Base-by-base conservation (phyloP, 2,329 filamentous ascomycete species). In the Pestalotiopsis fici region DNA sequence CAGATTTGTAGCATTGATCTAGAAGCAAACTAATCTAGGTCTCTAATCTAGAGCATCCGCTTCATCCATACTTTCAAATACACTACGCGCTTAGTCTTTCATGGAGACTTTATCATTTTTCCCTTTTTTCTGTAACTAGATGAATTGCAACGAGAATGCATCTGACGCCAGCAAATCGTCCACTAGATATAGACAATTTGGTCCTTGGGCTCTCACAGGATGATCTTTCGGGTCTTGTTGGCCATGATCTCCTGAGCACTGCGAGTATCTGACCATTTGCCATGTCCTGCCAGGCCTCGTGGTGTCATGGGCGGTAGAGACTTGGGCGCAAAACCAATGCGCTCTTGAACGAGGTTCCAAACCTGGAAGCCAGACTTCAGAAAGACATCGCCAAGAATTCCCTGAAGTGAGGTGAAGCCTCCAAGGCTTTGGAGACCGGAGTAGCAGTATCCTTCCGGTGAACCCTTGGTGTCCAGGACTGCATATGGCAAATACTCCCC, bases 371-470 rank as follows among this genome's bases (percentile, higher is more conserved):
- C 83, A 66, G 87, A 87, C 87, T 96, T 96, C 71, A 96, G 85
- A 82, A 94, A 93, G 66, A 92, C 84, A 69, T 95, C 92, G 11
- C 93, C 93, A 66, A 95, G 87, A 74, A 97, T 93, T 66, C 85
- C 88, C 18, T 84, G 82, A 59, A 90, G 77, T 70, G 90, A 84
- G 1, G 76, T 74, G 62, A 83, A 72, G 27, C 74, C 75, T 18
- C 78, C 79, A 56, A 83, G 78, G 39, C 81, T 84, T 83, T 96
- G 93, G 70, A 97, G 86, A 61, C 93, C 93, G 66, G 93, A 93
- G 77, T 88, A 95, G 84, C 93, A 96, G 66, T 77, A 50, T 21
- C 61, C 65, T 5, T 54, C 18, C 11, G 54, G 37, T 13, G 27
- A 37, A 2, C 80, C 80, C 12, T 84, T 83, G 18, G 83, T 79